Evolutionary conservation across 2,329 filamentous ascomycete species (phyloP).

Genomic region (Trichophyton rubrum): DNA sequence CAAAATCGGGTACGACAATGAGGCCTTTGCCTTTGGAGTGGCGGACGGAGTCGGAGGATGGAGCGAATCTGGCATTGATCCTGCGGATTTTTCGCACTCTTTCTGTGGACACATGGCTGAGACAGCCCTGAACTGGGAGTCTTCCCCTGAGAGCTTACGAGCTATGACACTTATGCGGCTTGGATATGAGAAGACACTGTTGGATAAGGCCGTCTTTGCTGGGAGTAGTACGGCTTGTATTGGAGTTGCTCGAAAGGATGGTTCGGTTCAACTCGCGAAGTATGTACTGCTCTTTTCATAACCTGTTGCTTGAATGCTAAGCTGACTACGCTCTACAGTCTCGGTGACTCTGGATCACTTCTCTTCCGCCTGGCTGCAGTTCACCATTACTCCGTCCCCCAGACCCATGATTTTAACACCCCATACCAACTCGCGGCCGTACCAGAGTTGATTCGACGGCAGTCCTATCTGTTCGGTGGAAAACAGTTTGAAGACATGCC

Average conservation of each 20-base stretch:
- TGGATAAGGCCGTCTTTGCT: conserved; percentile 59
- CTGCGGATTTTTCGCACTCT: conserved; percentile 87
- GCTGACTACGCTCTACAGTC: conserved; percentile 25
- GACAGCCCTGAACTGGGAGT: conserved; percentile 49
- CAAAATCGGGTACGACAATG: conserved; percentile 50
- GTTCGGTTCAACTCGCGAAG: conserved; percentile 77
- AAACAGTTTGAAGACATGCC: conserved; percentile 71
- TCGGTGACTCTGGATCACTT: conserved; percentile 90
- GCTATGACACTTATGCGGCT: conserved; percentile 63
- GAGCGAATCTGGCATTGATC: conserved; percentile 83
- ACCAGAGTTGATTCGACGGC: conserved; percentile 63
- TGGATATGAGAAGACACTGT: conserved; percentile 71
- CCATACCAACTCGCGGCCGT: conserved; percentile 88
- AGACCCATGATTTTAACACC: conserved; percentile 96
- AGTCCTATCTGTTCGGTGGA: conserved; percentile 74
- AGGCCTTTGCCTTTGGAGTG: conserved; percentile 63
- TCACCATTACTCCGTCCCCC: conserved; percentile 66
- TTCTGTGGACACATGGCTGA: conserved; percentile 88
- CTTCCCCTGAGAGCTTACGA: conserved; percentile 31
- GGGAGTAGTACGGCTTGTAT: conserved; percentile 89
- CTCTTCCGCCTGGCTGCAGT: conserved; percentile 77
- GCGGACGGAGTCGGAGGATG: conserved; percentile 94
- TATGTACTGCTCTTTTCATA: conserved; percentile 18
- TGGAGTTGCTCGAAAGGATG: conserved; percentile 61
- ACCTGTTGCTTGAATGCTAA: neutral